Base-by-base conservation (phyloP, 352 stramenopile species). In the Pythium utonaiense region DNA sequence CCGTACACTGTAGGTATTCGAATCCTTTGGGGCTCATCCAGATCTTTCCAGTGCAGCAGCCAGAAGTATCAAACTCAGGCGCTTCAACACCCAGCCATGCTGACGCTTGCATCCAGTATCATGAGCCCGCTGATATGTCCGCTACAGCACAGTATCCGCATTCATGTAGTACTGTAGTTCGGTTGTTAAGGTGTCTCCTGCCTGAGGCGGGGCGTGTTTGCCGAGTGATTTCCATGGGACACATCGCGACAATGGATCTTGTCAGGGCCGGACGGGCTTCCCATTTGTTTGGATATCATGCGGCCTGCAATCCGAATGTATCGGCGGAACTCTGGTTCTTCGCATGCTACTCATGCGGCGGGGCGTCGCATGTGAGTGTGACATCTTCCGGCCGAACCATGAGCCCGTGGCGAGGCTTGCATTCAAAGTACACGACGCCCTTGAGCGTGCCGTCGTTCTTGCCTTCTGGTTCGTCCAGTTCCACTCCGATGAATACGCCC, bases 401-500 rank as follows among this genome's bases (percentile, higher is more conserved):
- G 45, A 91, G 67, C 1, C 83, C 83, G 53, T 83, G 77, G 17
- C 68, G 59, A 1, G 77, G 68, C 6, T 62, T 57, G 47, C 81
- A 90, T 34, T 64, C 60, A 48, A 93, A 93, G 70, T 91, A 91
- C 13, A 49, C 25, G 27, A 83, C 70, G 12, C 81, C 81, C 40
- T 90, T 90, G 51, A 91, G 60, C 6, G 69, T 82, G 19, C 81
- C 83, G 55, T 88, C 63, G 64, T 93, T 93, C 67, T 93, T 93
- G 45, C 80, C 83, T 6, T 78, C 60, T 1, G 77, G 66, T 10
- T 83, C 74, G 33, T 69, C 76, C 27, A 93, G 62, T 34, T 74
- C 69, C 22, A 93, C 69, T 7, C 83, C 79, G 17, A 93, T 54
- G 50, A 91, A 89, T 5, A 85, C 63, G 13, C 81, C 83, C 49